Evolutionary conservation across 306 rosid species (phyloP), one percentile per base, ranked within the genome.

Genomic region (Cicer cuneatum): DNA sequence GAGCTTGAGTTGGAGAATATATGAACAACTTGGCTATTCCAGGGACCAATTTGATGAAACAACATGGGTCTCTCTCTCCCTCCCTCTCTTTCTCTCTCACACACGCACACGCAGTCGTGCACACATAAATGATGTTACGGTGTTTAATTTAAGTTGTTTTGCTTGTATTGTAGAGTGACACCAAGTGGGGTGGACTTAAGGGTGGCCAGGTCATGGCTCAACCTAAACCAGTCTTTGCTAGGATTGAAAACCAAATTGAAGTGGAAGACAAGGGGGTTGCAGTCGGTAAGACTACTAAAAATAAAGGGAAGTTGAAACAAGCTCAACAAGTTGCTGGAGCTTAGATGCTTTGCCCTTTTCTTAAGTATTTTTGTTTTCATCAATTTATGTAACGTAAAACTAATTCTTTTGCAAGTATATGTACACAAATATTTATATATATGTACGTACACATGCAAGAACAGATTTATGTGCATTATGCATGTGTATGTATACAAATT

Each of bases 131-230:
- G 74, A n/a, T 72, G 48, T 61, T 66, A 3, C 54, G 73, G 4
- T 58, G 12, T 74, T 84, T 87, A 43, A 87, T 68, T 49, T 8
- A 68, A 63, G 51, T 57, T 74, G 68, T 71, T 76, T 82, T 71
- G 74, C 39, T 82, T 71, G 74, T 38, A 10, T 69, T 83, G 82
- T 73, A 90, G 98, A 76, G 79, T 9, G 97, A 90, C 82, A 91
- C 95, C 66, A 41, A 69, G 71, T 94, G 98, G 98, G 98, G 98
- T 47, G 97, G 93, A 56, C 88, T 94, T 24, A 88, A 82, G 80
- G 87, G 88, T 64, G 98, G 95, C 41, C 95, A 88, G 79, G 88
- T 91, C 48, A 87, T 90, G 97, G 93, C 90, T 72, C 84, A 85
- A 72, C 96, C 98, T 33, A 78, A 86, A 51, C 98, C 97, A 19